Evolutionary conservation across 2,329 filamentous ascomycete genomes (phyloP), one percentile per base, ranked within the genome.

Genomic region (Magnaporthiopsis rhizophila): DNA sequence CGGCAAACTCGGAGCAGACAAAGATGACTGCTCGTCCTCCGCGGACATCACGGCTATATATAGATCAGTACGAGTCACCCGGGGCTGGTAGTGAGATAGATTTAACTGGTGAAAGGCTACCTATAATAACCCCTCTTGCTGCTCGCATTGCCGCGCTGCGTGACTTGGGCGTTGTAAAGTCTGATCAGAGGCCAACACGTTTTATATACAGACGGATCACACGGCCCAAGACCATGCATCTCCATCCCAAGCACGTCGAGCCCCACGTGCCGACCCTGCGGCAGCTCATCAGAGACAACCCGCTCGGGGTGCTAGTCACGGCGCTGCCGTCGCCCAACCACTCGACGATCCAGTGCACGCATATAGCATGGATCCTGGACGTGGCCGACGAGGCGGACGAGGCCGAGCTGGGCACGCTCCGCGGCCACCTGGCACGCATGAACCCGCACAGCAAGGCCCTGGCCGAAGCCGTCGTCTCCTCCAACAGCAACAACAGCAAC

Each of bases 391-490:
- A 79, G 45, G 58, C 70, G 3, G 76, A 71, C 65, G 75, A 78
- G 61, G 75, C 74, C 0, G 75, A 79, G n/a, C 70, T 78, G 0
- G 71, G 67, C 53, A 59, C 79, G 77, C 77, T 90, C 3, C 79
- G 86, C 3, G 86, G 85, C 3, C 88, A 90, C 68, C 72, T 90
- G 34, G 86, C 87, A 0, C 77, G 82, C 36, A 77, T 78, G 50
- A 90, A 90, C 68, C 86, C 87, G 0, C 87, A 90, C 68, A 76
- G 77, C 69, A 88, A 89, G 71, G 80, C 81, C 26, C 78, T 90
- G 65, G 81, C 87, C 59, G 81, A 86, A 62, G 72, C 76, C n/a
- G n/a, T n/a, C 0, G 68, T 78, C 34, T 64, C 68, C 6, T 62
- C 67, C 2, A 11, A 50, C 30, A 36, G 34, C 18, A 45, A 56